Percentiles rank a stretch among this genome's conserved stretches.
These are phyloP conservation scores for Ceratocystis colombiana DNA, from an alignment of 2,329 filamentous ascomycete species.

Conservation along the genomic window DNA sequence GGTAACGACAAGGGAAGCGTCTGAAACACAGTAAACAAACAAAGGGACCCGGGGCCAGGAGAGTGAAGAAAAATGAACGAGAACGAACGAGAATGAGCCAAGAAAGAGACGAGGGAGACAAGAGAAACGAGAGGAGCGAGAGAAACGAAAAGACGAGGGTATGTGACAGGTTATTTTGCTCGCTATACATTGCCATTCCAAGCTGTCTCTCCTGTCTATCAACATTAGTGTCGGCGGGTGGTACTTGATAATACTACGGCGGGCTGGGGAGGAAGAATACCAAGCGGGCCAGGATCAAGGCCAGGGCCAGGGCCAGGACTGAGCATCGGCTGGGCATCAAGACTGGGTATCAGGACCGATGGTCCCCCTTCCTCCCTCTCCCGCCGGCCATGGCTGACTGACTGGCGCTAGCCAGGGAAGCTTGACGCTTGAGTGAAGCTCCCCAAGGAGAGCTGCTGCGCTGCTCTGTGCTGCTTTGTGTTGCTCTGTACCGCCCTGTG, in stretches of 20 bases:
- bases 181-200: constrained; percentile 12
- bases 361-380: too few species aligned
- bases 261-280: background rate
- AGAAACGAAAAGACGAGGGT: background rate
- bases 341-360: background rate
- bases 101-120: constrained; percentile 1
- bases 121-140: background rate
- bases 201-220: constrained; percentile 12
- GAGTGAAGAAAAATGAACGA: background rate
- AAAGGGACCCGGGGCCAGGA: constrained; percentile 6
- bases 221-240: background rate
- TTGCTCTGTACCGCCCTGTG: too few species aligned
- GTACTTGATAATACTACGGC: constrained; percentile 9
- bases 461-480: too few species aligned
- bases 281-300: background rate
- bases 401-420: too few species aligned
- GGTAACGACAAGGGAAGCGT: constrained; percentile 11
- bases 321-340: background rate
- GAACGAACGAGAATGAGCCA: background rate
- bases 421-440: too few species aligned
- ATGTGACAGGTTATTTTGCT: constrained; percentile 14
- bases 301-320: background rate
- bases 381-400: too few species aligned
- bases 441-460: too few species aligned
- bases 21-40: constrained; percentile 14